Base-by-base conservation (phyloP, 2,329 filamentous ascomycete species). In the Leptographium lundbergii region DNA sequence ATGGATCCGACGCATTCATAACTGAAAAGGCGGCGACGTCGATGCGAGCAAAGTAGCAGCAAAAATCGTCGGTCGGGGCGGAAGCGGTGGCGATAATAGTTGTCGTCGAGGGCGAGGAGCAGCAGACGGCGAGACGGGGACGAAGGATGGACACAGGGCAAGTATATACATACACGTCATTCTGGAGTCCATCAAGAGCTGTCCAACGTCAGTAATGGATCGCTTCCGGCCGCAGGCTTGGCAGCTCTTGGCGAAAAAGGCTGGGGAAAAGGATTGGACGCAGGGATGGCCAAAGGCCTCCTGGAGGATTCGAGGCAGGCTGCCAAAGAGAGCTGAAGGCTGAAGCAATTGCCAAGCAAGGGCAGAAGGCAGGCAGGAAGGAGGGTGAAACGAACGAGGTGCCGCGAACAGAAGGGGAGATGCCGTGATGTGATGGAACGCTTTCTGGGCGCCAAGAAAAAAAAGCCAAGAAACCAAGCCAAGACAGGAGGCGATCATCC, bases 141-240 rank as follows among this genome's bases (percentile, higher is more conserved):
- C 4, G 17, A n/a, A 27, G 22, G 17, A 53, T 24, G 19, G 19
- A 39, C 32, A 54, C 5, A 27, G 25, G 36, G 14, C 32, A 39
- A 32, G 36, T 6, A 39, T n/a, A 57, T 61, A 64, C 63, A 27
- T 65, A 65, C 64, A 65, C 64, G 63, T 68, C 69, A 69, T 70
- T 71, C 62, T 66, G 66, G 58, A 71, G 64, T 64, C 69, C 67
- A 64, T 70, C 64, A 62, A 70, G 68, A 62, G 61, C 69, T 71
- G 67, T 64, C 61, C 64, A 63, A 67, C 63, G 66, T 69, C 64
- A 69, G 67, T 67, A 63, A 67, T 42, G 61, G 48, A 39, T 25
- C n/a, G n/a, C 22, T 47, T 27, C 4, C 10, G 14, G 25, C 24
- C 5, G 29, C 47, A 3, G 32, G 58, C 13, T n/a, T 36, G 25